Evolutionary conservation across 805 yeast genomes (phyloP), one percentile per base, ranked within the genome.

Genomic region (Torulaspora microellipsoides): DNA sequence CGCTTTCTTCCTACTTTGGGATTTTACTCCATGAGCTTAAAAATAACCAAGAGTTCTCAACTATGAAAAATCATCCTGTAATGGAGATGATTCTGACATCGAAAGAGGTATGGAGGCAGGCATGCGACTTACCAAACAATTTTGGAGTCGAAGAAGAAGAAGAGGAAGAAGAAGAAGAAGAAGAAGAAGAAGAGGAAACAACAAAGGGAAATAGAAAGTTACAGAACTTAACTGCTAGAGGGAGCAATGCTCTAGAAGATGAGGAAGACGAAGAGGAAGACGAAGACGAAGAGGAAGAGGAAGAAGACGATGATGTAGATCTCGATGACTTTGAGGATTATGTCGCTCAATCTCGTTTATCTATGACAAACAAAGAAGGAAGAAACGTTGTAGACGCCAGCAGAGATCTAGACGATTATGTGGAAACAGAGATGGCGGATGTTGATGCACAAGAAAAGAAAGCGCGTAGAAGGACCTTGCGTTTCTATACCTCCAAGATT

Each of bases 401-500:
- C 27, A 39, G 44, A 31, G 51, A 54, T 12, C 58, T 59, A 5
- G 75, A 73, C 47, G 93, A 84, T 62, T 82, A 69, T 58, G 72
- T 78, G n/a, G 95, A 88, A 58, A 71, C 80, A 25, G 79, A 75
- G 28, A 75, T 85, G 34, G 95, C 85, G 39, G 93, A 80, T 23
- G 81, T 88, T 37, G 98, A 93, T 65, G 74, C 76, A 35, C 95
- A 87, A 58, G 98, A 89, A 46, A 91, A 90, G 69, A 78, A 76
- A 46, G 77, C 81, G 15, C 80, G 95, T 55, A 85, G 83, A 71
- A 79, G 78, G 60, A 76, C 95, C 2, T 77, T 93, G 56, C 81
- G 98, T 48, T 93, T 93, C 80, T 93, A 93, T 74, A 93, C 99
- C 1, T 86, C 98, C 46, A 90, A 91, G 67, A 90, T 93, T 65